Evolutionary conservation across 305 asterid genomes (phyloP), one percentile per base, ranked within the genome.

Genomic region (Ilex paraguariensis): DNA sequence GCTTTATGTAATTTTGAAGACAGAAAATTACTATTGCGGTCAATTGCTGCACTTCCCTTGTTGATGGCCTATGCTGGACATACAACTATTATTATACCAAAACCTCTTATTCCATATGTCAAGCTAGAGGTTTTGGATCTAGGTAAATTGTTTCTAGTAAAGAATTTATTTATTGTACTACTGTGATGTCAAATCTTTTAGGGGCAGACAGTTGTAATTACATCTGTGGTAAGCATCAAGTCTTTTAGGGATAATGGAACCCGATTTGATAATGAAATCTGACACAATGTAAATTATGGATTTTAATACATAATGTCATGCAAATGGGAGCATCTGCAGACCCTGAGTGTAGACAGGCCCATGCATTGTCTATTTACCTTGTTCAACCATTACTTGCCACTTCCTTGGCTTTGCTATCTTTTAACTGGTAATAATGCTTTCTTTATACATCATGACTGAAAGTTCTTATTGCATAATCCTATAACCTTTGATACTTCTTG

Each of bases 61-160:
- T 77, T 91, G 79, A 86, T 91, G 95, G 96, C 98, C 17, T 91
- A 91, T 81, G 96, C 96, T 28, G 98, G 98, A 36, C 96, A 86
- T 72, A 91, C 98, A 65, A 84, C 84, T 69, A 91, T 91, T 55
- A 65, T 88, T 42, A 86, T 91, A 66, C 98, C 98, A 56, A 91
- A 91, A 78, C 98, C 98, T 52, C 77, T 91, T 40, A 87, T 75
- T 60, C 81, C 84, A 57, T 88, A 79, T 66, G 74, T 86, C 54
- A 90, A 96, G 73, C 65, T 72, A 21, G 86, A 82, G 66, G 76
- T 88, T 62, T 61, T 88, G 66, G 95, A 91, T 70, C 77, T 91
- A 65, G 98, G 98, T 88, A 70, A 68, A 13, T 68, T 59, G 4
- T 59, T 52, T 17, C 12, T 63, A 54, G 9, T 32, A 44, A 50